phyloP scores from a whole-genome alignment of 495 filamentous ascomycete species.

The Neurospora sp. region DNA sequence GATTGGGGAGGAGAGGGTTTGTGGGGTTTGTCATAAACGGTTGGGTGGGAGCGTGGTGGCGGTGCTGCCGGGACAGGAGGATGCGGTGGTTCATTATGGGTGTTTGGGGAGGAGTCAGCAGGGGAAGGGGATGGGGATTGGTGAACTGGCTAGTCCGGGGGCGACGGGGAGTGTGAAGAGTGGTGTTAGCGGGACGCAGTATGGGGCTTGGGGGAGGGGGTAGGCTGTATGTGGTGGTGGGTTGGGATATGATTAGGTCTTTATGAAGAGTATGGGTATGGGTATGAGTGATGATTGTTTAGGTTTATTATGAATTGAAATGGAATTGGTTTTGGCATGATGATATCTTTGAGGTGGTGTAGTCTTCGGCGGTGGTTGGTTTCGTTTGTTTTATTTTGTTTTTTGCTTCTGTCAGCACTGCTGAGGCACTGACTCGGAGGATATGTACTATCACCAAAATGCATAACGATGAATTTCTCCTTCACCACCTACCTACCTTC shows the following conservation, averaged over 20 bases:
- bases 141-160: conserved; percentile 2
- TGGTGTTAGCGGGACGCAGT: neutral
- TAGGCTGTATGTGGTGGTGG: neutral
- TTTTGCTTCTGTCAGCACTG: neutral
- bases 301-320: neutral
- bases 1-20: conserved; percentile 77
- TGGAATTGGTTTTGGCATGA: neutral
- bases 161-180: neutral
- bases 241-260: neutral
- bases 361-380: neutral
- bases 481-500: neutral
- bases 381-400: neutral
- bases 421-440: neutral
- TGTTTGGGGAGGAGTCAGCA: conserved; percentile 46
- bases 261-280: neutral
- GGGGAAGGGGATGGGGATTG: conserved; percentile 14
- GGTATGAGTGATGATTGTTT: neutral
- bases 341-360: neutral
- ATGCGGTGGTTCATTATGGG: conserved; percentile 70
- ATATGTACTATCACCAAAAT: neutral
- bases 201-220: conserved; percentile 11
- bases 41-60: conserved; percentile 80
- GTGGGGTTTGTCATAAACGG: conserved; percentile 84
- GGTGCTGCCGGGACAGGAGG: conserved; percentile 35
- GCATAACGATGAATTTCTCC: neutral